Conservation (phyloP, 2,329 filamentous ascomycete genomes). For the Arthroderma sp. region DNA sequence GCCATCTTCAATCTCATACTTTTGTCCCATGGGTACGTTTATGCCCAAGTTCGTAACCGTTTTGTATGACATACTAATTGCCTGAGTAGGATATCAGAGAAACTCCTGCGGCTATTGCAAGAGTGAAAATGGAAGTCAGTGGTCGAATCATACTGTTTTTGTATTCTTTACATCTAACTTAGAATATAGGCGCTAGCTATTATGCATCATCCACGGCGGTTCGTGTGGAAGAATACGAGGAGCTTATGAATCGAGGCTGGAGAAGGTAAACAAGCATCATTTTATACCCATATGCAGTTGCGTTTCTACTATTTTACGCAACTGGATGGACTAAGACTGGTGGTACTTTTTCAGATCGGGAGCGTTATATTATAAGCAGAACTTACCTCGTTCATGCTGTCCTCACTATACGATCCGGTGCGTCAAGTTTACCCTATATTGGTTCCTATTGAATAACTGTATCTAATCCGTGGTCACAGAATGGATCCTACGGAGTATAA, state of each 20-base stretch:
- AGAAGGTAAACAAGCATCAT: slow-evolving; percentile 24
- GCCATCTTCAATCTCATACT: background rate
- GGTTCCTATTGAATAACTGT: slow-evolving; percentile 25
- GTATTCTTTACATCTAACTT: slow-evolving; percentile 1
- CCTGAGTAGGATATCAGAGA: slow-evolving; percentile 30
- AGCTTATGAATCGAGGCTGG: slow-evolving; percentile 37
- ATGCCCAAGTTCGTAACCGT: background rate
- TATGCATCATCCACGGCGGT: slow-evolving; percentile 34
- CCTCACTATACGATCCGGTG: slow-evolving; percentile 56
- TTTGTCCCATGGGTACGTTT: slow-evolving; percentile 1
- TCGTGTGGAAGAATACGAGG: slow-evolving; percentile 34
- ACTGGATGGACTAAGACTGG: slow-evolving; percentile 1
- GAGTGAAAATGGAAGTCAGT: slow-evolving; percentile 33
- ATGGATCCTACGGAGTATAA: slow-evolving; percentile 32
- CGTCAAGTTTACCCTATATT: slow-evolving; percentile 18
- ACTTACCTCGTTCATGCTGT: slow-evolving; percentile 67
- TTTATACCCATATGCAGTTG: background rate
- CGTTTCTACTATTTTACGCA: background rate
- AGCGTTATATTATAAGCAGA: slow-evolving; percentile 37
- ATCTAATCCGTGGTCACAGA: slow-evolving; percentile 12
- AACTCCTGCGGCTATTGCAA: slow-evolving; percentile 39
- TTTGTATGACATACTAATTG: background rate
- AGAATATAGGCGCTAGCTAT: slow-evolving; percentile 29
- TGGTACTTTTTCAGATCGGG: slow-evolving; percentile 28
- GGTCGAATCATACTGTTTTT: slow-evolving; percentile 3